phyloP scores from a whole-genome alignment of 1,139 yeast species.

The Trichomonascaceae sp. region DNA sequence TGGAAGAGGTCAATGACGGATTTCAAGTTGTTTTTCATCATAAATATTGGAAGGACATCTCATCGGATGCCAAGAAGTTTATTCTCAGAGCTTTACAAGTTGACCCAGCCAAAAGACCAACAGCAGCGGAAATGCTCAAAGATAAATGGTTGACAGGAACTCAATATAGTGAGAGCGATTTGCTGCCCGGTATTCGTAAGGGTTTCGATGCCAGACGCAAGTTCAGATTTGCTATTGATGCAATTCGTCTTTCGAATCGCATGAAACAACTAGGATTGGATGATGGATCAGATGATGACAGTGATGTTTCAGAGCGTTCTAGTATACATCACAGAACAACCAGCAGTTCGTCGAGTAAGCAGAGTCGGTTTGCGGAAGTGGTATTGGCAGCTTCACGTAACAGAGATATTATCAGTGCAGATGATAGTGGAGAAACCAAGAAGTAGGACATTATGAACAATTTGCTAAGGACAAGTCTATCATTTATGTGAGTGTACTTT shows the following conservation, averaged over 20 bases:
- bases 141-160: constrained; percentile 68
- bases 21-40: constrained; percentile 70
- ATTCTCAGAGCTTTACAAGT: constrained; percentile 59
- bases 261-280: constrained; percentile 54
- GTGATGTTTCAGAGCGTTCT: constrained; percentile 17
- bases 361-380: constrained; percentile 61
- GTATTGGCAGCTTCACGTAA: constrained; percentile 66
- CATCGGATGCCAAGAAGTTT: constrained; percentile 68
- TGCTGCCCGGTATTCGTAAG: constrained; percentile 64
- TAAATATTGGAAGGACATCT: constrained; percentile 78
- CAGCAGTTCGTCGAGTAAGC: constrained; percentile 5
- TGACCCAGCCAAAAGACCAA: constrained; percentile 60
- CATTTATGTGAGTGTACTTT: neutral
- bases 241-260: constrained; percentile 69
- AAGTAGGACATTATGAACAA: neutral
- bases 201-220: constrained; percentile 82
- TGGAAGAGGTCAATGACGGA: constrained; percentile 69
- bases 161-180: constrained; percentile 42
- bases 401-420: constrained; percentile 38
- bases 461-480: neutral
- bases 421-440: neutral
- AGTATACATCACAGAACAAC: neutral
- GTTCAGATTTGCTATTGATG: constrained; percentile 79
- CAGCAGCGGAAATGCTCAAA: constrained; percentile 54
- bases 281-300: constrained; percentile 49